These are phyloP conservation scores for Bassia scoparia DNA, from an alignment of 148 eudicot species.

Conservation along the genomic window DNA sequence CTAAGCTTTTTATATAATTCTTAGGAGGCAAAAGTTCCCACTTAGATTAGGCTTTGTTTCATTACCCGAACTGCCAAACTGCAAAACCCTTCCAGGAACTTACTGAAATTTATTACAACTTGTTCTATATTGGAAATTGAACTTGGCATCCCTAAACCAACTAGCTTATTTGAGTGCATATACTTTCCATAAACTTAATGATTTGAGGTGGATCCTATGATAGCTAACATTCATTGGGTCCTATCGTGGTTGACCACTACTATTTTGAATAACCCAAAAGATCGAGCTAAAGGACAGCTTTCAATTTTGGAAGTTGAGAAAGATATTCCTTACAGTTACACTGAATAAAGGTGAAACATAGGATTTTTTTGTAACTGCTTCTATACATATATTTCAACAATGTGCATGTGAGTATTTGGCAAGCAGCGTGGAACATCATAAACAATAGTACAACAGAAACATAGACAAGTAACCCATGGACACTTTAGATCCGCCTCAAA, in stretches of 20 bases:
- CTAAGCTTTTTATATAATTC: background rate
- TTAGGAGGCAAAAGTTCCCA: background rate
- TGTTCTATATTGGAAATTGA: background rate
- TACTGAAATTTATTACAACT: background rate
- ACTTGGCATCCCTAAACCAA: background rate
- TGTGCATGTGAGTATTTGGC: background rate
- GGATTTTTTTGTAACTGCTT: background rate
- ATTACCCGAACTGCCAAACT: background rate
- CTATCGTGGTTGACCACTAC: too few relatives aligned
- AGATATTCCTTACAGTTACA: too few relatives aligned
- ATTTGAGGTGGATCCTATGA: background rate
- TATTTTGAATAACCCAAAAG: background rate
- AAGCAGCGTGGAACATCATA: background rate
- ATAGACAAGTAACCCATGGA: background rate
- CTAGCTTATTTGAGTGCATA: background rate
- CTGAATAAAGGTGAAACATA: background rate
- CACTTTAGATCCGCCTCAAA: background rate
- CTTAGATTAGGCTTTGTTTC: background rate
- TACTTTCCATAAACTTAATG: background rate
- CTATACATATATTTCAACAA: background rate
- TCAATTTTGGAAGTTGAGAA: background rate
- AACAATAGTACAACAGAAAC: background rate
- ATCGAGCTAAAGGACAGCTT: background rate
- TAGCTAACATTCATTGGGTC: too few relatives aligned
- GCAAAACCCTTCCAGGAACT: background rate